A percentile compares a stretch with the other conserved stretches of the same genome.
These are phyloP conservation scores for Plasmodium fragile DNA, from an alignment of 169 alveolate species.

Conservation along the genomic window DNA sequence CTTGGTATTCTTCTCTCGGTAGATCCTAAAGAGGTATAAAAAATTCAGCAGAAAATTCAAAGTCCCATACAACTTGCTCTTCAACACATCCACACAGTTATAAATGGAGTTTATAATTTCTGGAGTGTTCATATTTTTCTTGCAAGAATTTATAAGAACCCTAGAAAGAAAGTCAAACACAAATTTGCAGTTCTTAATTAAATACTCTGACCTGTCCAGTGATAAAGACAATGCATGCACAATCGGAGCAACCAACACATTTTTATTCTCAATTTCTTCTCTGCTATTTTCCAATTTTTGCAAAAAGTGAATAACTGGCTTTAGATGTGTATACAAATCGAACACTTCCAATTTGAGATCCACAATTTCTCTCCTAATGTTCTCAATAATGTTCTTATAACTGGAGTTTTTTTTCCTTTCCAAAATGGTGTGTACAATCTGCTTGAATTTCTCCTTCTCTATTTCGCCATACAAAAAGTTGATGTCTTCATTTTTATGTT, in stretches of 20 bases:
- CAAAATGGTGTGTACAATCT: slow-evolving; percentile 45
- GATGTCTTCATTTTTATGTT: slow-evolving; percentile 50
- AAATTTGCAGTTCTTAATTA: slow-evolving; percentile 65
- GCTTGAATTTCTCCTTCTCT: slow-evolving; percentile 42
- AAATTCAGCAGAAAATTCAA: slow-evolving; percentile 38
- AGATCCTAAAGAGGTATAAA: slow-evolving; percentile 49
- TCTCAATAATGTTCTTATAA: slow-evolving; percentile 59
- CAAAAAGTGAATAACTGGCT: slow-evolving; percentile 64
- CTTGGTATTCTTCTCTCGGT: slow-evolving; percentile 20
- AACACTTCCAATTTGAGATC: slow-evolving; percentile 32
- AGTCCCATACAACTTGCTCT: slow-evolving; percentile 44
- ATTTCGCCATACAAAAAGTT: slow-evolving; percentile 45
- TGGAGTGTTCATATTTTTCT: slow-evolving; percentile 48
- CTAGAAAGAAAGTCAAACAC: slow-evolving; percentile 57
- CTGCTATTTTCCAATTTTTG: slow-evolving; percentile 57
- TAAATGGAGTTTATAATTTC: slow-evolving; percentile 68
- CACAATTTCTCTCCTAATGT: slow-evolving; percentile 50
- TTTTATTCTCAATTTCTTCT: slow-evolving; percentile 41
- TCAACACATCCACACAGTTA: slow-evolving; percentile 54
- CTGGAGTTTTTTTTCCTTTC: slow-evolving; percentile 74
- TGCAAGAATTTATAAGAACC: slow-evolving; percentile 59
- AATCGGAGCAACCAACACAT: slow-evolving; percentile 31
- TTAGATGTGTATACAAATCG: slow-evolving; percentile 60
- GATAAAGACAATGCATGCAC: slow-evolving; percentile 62
- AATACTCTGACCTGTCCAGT: slow-evolving; percentile 39